Evolutionary conservation across 1,284 basidiomycete species (phyloP).

Genomic region (Entoloma clypeatum): DNA sequence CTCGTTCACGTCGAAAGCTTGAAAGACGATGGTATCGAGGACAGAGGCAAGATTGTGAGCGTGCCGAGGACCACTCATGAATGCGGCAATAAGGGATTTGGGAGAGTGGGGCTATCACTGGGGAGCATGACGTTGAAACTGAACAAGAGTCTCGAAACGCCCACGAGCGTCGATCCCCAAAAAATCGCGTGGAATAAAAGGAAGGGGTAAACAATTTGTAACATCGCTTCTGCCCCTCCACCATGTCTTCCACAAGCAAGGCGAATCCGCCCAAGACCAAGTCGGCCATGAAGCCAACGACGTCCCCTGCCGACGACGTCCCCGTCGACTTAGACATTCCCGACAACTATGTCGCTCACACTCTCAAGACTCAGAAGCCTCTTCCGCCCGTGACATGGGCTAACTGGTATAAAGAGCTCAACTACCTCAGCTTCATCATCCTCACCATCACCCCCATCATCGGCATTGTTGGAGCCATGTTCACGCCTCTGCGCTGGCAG

Average conservation of each 20-base stretch:
- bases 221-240: slow-evolving; percentile 22
- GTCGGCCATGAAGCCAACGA: too few species aligned
- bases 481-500: slow-evolving; percentile 57
- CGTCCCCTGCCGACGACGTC: slow-evolving; percentile 28
- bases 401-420: slow-evolving; percentile 70
- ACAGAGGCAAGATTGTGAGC: background rate
- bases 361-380: slow-evolving; percentile 71
- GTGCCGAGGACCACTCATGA: too few species aligned
- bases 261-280: slow-evolving; percentile 15
- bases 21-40: background rate
- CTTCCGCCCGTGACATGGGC: slow-evolving; percentile 74
- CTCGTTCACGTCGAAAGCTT: background rate
- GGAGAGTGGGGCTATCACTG: slow-evolving; percentile 6
- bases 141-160: slow-evolving; percentile 5
- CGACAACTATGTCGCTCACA: slow-evolving; percentile 88
- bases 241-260: slow-evolving; percentile 17
- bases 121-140: slow-evolving; percentile 12
- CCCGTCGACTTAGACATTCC: slow-evolving; percentile 71
- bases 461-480: slow-evolving; percentile 65
- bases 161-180: slow-evolving; percentile 21
- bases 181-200: slow-evolving; percentile 23
- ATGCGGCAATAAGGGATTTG: too few species aligned
- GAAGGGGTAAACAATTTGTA: slow-evolving; percentile 11
- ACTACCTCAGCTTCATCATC: slow-evolving; percentile 62
- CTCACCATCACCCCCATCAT: slow-evolving; percentile 71